Percentiles rank a stretch among this genome's conserved stretches.
Conservation (phyloP, 805 yeast species). For the Lipomyces lipofer region DNA sequence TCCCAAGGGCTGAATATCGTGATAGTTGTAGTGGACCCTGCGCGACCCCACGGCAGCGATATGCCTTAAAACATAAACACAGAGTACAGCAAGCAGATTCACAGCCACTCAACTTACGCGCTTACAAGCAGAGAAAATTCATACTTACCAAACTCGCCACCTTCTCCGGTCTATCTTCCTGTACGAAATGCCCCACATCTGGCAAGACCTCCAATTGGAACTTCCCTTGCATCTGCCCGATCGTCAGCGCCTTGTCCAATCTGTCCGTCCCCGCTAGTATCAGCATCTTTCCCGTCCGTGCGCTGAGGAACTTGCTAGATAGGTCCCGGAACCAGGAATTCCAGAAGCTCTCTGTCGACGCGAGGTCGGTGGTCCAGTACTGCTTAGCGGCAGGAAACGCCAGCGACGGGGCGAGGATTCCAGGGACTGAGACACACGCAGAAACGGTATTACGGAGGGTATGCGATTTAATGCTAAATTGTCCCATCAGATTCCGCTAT, state of each 20-base stretch:
- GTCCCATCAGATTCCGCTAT: background rate
- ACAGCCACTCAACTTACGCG: too few species aligned
- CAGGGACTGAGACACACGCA: slow-evolving; percentile 79
- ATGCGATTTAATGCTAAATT: slow-evolving; percentile 45
- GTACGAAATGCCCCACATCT: slow-evolving; percentile 90
- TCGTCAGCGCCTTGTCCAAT: slow-evolving; percentile 77
- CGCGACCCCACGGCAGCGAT: too few species aligned
- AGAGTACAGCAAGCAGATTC: too few species aligned
- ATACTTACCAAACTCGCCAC: slow-evolving; percentile 46
- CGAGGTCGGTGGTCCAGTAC: slow-evolving; percentile 66
- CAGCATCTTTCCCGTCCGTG: slow-evolving; percentile 65
- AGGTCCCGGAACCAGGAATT: slow-evolving; percentile 71
- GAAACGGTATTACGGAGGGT: slow-evolving; percentile 58
- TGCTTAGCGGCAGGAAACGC: slow-evolving; percentile 33
- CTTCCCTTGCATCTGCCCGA: slow-evolving; percentile 97
- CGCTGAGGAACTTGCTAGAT: slow-evolving; percentile 53
- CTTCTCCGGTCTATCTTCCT: slow-evolving; percentile 80
- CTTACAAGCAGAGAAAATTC: background rate
- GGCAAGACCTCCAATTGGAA: slow-evolving; percentile 84
- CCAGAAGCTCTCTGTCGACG: slow-evolving; percentile 71
- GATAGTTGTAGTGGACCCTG: too few species aligned
- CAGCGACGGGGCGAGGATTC: slow-evolving; percentile 47
- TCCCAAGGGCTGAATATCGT: too few species aligned
- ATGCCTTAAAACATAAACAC: too few species aligned
- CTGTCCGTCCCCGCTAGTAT: slow-evolving; percentile 87